Percentiles rank a stretch among this genome's conserved stretches.
Evolutionary conservation across 2,329 filamentous ascomycete genomes (phyloP).

Genomic region (Ambrosiella beaveri): DNA sequence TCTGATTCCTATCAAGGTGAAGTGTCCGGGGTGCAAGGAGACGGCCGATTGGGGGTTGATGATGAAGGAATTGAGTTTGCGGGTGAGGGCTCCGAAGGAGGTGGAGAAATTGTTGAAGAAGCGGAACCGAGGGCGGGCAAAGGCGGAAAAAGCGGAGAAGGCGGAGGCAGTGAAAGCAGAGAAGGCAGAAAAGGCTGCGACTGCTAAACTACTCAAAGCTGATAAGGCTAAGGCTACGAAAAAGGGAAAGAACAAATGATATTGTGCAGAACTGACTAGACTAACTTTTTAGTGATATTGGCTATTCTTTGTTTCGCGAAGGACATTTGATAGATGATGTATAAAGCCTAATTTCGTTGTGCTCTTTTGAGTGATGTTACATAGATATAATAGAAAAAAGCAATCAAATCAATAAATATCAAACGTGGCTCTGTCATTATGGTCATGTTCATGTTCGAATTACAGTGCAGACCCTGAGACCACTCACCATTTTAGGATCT

Average conservation of each 20-base stretch:
- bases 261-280: not conserved
- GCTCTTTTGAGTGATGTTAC: no score
- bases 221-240: not conserved
- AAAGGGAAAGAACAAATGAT: not conserved
- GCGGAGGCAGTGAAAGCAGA: not conserved
- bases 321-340: no score
- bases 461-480: no score
- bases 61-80: slow-evolving; percentile 65
- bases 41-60: slow-evolving; percentile 55
- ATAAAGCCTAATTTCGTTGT: no score
- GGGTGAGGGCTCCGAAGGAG: slow-evolving; percentile 53
- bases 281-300: no score
- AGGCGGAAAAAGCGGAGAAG: not conserved
- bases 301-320: no score
- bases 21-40: slow-evolving; percentile 52
- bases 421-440: no score
- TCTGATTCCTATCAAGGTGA: slow-evolving; percentile 50
- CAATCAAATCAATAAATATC: no score
- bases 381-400: no score
- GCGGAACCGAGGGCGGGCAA: slow-evolving; percentile 19
- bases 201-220: not conserved
- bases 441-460: no score
- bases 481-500: no score
- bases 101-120: slow-evolving; percentile 50
- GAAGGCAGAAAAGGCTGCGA: not conserved